Evolutionary conservation across 495 filamentous ascomycete species (phyloP), one percentile per base, ranked within the genome.

Genomic region (Aspergillus funiculosus): DNA sequence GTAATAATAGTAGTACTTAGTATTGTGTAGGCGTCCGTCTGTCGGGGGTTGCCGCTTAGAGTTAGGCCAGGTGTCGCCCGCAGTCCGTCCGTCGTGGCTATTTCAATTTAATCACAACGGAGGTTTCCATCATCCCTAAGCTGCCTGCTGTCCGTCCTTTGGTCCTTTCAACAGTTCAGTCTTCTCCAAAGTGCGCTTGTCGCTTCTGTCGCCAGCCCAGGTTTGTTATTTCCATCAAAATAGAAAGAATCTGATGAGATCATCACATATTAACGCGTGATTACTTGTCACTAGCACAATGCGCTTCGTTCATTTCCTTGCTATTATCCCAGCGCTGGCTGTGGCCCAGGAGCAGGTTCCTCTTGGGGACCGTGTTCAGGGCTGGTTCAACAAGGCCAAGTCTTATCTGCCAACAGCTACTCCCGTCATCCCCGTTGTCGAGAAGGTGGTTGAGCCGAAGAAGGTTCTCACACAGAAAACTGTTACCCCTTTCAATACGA

Each of bases 321-420:
- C 81, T 26, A 72, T 88, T 48, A 75, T 88, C 53, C 82, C 86
- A 47, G 73, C 83, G 17, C 70, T 92, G 56, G 83, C 81, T 45
- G 67, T 74, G 39, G 85, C 84, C 61, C 75, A 89, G 73, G 71
- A 84, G 68, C 80, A 91, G 75, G 67, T 83, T 67, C 80, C 78
- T 45, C 79, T 89, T 54, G 71, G 73, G 38, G 82, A 88, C 37
- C 79, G 81, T 50, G 71, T 81, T 20, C 78, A 83, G 64, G 74
- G 73, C 53, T 85, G 74, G 68, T 74, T 83, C 53, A 74, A 79
- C 56, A 76, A 81, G 54, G 70, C 78, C 35, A 73, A 76, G 47
- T 71, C 74, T 22, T 77, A 75, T 57, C 67, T 87, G 48, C 76
- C 82, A 26, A 73, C 71, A 26, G 68, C 74, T 26, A 72, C 69